Percentiles rank a stretch among this genome's conserved stretches.
phyloP scores from a whole-genome alignment of 352 stramenopile species.

The Pythium brassicae region DNA sequence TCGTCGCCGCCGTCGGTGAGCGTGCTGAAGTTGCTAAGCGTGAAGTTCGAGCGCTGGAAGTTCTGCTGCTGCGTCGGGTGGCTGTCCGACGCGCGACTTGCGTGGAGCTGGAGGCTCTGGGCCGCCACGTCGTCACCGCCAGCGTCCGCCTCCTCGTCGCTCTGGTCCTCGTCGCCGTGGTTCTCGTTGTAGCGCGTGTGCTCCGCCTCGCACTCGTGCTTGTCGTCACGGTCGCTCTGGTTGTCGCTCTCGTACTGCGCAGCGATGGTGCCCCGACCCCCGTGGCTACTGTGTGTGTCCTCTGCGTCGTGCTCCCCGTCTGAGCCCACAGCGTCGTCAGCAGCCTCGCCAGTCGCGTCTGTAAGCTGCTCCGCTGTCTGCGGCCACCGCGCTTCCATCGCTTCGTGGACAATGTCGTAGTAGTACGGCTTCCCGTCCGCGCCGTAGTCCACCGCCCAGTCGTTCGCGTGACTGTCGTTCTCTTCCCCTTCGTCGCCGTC shows the following conservation, averaged over 20 bases:
- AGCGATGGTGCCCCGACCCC: neutral
- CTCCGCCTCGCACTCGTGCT: conserved; percentile 6
- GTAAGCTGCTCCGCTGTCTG: conserved; percentile 4
- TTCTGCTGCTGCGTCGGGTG: neutral
- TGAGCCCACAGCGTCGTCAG: conserved; percentile 2
- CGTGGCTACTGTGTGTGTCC: neutral
- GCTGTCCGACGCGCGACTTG: neutral
- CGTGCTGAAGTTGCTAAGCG: conserved; percentile 13
- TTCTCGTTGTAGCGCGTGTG: conserved; percentile 8
- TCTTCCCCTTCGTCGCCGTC: conserved; percentile 15
- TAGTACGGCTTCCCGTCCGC: conserved; percentile 13
- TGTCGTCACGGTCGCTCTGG: conserved; percentile 1
- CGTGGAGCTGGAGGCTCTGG: neutral
- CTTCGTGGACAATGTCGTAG: conserved; percentile 20
- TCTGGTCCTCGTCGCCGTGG: conserved; percentile 8
- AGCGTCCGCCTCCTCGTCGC: conserved; percentile 12
- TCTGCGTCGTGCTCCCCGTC: neutral
- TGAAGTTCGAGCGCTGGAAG: conserved; percentile 12
- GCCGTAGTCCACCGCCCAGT: conserved; percentile 8
- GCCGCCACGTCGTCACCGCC: neutral
- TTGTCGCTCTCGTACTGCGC: neutral
- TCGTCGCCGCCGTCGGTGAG: conserved; percentile 15
- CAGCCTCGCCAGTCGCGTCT: neutral
- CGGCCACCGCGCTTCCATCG: conserved; percentile 16
- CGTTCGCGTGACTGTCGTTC: conserved; percentile 4